phyloP scores from a whole-genome alignment of 2,329 filamentous ascomycete species.

The Dactylonectria estremocensis region DNA sequence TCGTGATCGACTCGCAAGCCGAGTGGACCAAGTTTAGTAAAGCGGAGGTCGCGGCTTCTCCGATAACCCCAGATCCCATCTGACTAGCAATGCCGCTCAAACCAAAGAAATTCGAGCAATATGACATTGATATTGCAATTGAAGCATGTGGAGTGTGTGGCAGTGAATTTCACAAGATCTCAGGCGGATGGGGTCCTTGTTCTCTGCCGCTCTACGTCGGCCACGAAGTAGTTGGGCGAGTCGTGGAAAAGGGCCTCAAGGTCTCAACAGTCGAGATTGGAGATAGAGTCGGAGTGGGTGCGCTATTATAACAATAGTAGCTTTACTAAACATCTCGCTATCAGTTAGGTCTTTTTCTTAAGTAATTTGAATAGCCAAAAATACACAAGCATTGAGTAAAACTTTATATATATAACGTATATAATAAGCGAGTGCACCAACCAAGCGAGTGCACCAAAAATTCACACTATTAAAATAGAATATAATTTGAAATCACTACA shows the following conservation, averaged over 20 bases:
- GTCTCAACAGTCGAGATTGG: slow-evolving; percentile 69
- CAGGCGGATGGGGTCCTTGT: slow-evolving; percentile 68
- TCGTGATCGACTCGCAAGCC: slow-evolving; percentile 59
- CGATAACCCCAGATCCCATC: not conserved
- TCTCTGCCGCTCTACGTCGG: slow-evolving; percentile 67
- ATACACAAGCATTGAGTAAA: too few species aligned
- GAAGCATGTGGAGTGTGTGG: slow-evolving; percentile 77
- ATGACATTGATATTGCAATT: slow-evolving; percentile 78
- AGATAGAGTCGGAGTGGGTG: slow-evolving; percentile 76
- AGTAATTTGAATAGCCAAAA: too few species aligned
- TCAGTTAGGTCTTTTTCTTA: too few species aligned
- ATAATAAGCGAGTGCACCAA: too few species aligned
- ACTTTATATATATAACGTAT: too few species aligned
- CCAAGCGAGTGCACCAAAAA: too few species aligned
- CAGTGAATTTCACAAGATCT: slow-evolving; percentile 73
- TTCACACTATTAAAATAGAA: too few species aligned
- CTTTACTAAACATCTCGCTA: too few species aligned
- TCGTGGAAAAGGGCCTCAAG: slow-evolving; percentile 61
- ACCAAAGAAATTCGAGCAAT: slow-evolving; percentile 55
- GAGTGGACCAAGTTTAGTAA: slow-evolving; percentile 60
- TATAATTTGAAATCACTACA: too few species aligned
- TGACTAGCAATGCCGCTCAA: slow-evolving; percentile 45
- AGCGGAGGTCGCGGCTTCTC: slow-evolving; percentile 17
- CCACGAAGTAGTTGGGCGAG: slow-evolving; percentile 72
- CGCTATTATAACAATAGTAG: slow-evolving; percentile 66